Evolutionary conservation across 306 rosid genomes (phyloP).

Genomic region (Oemleria cerasiformis): DNA sequence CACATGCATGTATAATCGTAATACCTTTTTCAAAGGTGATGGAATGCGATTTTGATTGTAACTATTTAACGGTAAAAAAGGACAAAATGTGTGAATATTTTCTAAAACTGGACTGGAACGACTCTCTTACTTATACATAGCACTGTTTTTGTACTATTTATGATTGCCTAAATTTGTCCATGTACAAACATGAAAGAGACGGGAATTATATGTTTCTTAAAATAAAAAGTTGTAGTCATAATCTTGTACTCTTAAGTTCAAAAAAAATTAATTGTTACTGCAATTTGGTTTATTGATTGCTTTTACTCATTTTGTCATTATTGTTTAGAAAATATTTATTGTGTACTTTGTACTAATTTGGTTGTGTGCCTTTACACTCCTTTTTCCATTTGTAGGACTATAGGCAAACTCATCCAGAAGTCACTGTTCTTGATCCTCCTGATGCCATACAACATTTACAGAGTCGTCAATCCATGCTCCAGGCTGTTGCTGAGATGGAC

Average conservation of each 20-base stretch:
- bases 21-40: not conserved
- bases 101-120: not conserved
- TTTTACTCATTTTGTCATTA: not conserved
- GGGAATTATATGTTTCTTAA: not conserved
- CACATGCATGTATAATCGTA: no score
- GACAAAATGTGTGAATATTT: not conserved
- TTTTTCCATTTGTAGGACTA: slow-evolving; percentile 57
- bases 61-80: not conserved
- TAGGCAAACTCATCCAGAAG: slow-evolving; percentile 78
- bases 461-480: slow-evolving; percentile 88
- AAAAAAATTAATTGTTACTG: not conserved
- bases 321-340: not conserved
- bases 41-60: not conserved
- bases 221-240: not conserved
- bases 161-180: not conserved
- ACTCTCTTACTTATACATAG: not conserved
- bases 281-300: not conserved
- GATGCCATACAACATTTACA: slow-evolving; percentile 84
- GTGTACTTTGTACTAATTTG: not conserved
- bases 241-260: not conserved
- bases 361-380: slow-evolving; percentile 7
- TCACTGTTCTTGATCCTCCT: slow-evolving; percentile 92
- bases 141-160: not conserved
- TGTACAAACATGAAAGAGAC: not conserved
- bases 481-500: slow-evolving; percentile 87